Evolutionary conservation across 2,329 filamentous ascomycete species (phyloP).

Genomic region (Celoporthe dispersa): DNA sequence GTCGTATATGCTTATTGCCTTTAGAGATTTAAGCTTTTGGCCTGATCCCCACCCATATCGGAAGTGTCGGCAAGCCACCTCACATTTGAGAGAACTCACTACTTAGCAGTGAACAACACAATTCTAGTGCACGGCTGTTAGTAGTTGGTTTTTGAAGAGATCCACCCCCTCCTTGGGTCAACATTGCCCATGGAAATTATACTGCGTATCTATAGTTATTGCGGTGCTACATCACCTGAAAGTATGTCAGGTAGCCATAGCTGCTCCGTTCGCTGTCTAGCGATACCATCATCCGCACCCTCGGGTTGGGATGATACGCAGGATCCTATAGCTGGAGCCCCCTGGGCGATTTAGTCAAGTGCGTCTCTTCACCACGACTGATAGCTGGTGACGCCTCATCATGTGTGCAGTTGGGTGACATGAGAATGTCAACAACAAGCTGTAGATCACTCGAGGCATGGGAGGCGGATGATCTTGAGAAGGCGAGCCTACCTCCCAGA

Average conservation of each 20-base stretch:
- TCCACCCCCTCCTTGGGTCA: too few species aligned
- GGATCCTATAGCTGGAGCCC: not conserved
- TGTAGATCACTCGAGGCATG: not conserved
- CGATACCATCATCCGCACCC: not conserved
- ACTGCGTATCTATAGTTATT: not conserved
- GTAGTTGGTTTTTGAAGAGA: too few species aligned
- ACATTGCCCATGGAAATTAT: conserved; percentile 7
- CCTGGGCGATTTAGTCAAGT: not conserved
- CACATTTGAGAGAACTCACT: too few species aligned
- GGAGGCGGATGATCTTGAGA: not conserved
- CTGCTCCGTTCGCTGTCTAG: not conserved
- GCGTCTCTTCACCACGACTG: not conserved
- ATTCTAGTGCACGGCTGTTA: not conserved
- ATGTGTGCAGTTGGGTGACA: not conserved
- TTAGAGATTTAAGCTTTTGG: conserved; percentile 18
- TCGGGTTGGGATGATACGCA: not conserved
- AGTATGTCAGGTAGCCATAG: not conserved
- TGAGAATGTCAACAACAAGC: not conserved
- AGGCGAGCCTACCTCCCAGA: not conserved
- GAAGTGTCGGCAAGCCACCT: not conserved
- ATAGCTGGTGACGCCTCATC: not conserved
- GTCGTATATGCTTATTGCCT: conserved; percentile 21
- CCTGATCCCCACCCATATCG: conserved; percentile 4
- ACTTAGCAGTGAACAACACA: not conserved
- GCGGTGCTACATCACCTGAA: not conserved